A percentile compares a stretch with the other conserved stretches of the same genome.
phyloP scores from a whole-genome alignment of 495 filamentous ascomycete species.

The Penicillium odoratum region DNA sequence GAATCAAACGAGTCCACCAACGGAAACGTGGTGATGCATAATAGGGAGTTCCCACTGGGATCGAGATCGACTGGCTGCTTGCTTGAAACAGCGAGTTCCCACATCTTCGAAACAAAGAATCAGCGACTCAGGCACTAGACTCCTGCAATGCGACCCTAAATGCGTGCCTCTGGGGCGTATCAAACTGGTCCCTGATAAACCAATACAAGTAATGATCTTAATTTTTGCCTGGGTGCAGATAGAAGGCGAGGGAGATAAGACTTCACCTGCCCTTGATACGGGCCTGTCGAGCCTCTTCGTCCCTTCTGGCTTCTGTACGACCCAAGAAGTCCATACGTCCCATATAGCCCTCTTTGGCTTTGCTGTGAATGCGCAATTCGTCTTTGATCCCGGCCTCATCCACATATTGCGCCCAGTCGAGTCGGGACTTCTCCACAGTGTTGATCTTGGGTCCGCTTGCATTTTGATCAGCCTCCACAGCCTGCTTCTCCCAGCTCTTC shows the following conservation, averaged over 20 bases:
- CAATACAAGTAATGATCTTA: neutral
- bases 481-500: slow-evolving; percentile 50
- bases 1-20: neutral
- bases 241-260: slow-evolving; percentile 11
- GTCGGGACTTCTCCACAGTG: slow-evolving; percentile 89
- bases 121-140: neutral
- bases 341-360: slow-evolving; percentile 78
- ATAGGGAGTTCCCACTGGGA: slow-evolving; percentile 1
- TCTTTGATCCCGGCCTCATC: slow-evolving; percentile 90
- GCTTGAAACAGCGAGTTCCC: slow-evolving; percentile 6
- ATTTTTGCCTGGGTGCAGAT: neutral
- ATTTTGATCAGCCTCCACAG: slow-evolving; percentile 29
- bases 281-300: slow-evolving; percentile 69
- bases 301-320: slow-evolving; percentile 71
- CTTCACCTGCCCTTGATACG: slow-evolving; percentile 55
- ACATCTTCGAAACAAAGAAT: neutral
- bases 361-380: slow-evolving; percentile 81
- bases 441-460: slow-evolving; percentile 81
- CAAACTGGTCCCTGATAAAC: neutral
- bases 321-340: slow-evolving; percentile 88
- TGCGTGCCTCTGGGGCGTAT: neutral
- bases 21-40: neutral
- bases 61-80: slow-evolving; percentile 12
- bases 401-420: slow-evolving; percentile 95
- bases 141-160: slow-evolving; percentile 6